Evolutionary conservation across 1,139 yeast species (phyloP).

Genomic region (Saccharomyces hybrid): DNA sequence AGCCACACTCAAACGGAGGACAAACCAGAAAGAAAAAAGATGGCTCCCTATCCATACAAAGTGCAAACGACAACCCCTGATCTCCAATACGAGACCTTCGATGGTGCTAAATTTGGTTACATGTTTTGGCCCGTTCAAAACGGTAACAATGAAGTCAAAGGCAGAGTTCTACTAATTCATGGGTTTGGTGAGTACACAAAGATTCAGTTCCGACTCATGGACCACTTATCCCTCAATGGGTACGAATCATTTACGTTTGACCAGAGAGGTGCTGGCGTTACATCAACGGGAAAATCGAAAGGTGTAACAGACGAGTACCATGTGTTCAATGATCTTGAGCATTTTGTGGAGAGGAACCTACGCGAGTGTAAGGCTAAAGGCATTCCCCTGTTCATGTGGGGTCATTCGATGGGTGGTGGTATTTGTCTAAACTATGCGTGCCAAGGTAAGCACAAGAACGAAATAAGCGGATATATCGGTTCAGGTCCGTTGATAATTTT

Average conservation of each 20-base stretch:
- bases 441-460: slow-evolving; percentile 50
- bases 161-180: slow-evolving; percentile 56
- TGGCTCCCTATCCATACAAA: slow-evolving; percentile 19
- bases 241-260: slow-evolving; percentile 73
- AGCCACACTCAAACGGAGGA: not conserved
- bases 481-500: slow-evolving; percentile 62
- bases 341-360: slow-evolving; percentile 36
- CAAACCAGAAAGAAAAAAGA: not conserved
- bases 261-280: slow-evolving; percentile 84
- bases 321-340: slow-evolving; percentile 63
- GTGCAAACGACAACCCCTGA: slow-evolving; percentile 20
- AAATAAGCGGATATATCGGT: slow-evolving; percentile 49
- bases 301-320: slow-evolving; percentile 64
- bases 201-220: slow-evolving; percentile 52
- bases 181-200: slow-evolving; percentile 70
- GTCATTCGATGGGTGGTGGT: slow-evolving; percentile 98
- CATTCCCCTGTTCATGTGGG: slow-evolving; percentile 52
- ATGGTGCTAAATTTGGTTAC: slow-evolving; percentile 27
- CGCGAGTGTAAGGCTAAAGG: slow-evolving; percentile 25
- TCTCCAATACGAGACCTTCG: slow-evolving; percentile 21
- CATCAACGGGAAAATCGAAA: slow-evolving; percentile 49
- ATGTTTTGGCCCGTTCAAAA: slow-evolving; percentile 21
- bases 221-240: slow-evolving; percentile 51
- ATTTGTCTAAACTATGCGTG: slow-evolving; percentile 67
- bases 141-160: slow-evolving; percentile 15